A percentile compares a stretch with the other conserved stretches of the same genome.
These are phyloP conservation scores for Globisporangium cystogenes DNA, from an alignment of 352 stramenopile species.

Conservation along the genomic window DNA sequence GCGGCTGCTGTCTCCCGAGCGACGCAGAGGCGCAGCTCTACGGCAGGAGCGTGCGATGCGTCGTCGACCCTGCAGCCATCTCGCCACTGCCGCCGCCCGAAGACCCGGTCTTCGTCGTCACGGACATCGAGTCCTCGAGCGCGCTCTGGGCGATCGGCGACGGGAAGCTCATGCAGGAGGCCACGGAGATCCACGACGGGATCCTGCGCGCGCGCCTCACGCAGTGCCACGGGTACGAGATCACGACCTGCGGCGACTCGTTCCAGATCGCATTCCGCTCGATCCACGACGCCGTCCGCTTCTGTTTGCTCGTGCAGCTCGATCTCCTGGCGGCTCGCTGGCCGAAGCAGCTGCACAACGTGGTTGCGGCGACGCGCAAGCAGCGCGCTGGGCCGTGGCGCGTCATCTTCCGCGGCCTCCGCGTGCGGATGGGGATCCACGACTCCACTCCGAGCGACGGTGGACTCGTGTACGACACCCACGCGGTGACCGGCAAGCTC, in stretches of 20 bases:
- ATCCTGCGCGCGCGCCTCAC: conserved; percentile 41
- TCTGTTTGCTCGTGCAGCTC: conserved; percentile 63
- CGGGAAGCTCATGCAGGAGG: conserved; percentile 54
- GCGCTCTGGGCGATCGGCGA: conserved; percentile 53
- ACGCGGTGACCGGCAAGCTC: conserved; percentile 60
- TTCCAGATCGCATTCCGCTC: conserved; percentile 74
- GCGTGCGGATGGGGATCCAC: conserved; percentile 77
- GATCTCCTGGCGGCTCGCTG: conserved; percentile 49
- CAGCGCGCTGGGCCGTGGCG: conserved; percentile 30
- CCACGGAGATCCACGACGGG: conserved; percentile 60
- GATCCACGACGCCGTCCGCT: conserved; percentile 54
- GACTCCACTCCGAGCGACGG: conserved; percentile 47
- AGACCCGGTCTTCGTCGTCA: conserved; percentile 68
- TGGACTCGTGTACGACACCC: conserved; percentile 38
- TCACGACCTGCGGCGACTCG: conserved; percentile 64
- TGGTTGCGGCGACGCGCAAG: conserved; percentile 49
- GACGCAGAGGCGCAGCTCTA: conserved; percentile 38
- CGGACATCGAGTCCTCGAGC: conserved; percentile 75
- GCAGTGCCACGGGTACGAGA: conserved; percentile 63
- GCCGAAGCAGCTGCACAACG: conserved; percentile 42
- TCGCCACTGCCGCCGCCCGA: conserved; percentile 25
- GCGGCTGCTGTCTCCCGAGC: conserved; percentile 36
- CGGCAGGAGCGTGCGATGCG: conserved; percentile 3
- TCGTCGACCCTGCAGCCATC: conserved; percentile 9
- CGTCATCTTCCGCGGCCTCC: conserved; percentile 51